Percentiles rank a stretch among this genome's conserved stretches.
Conservation (phyloP, 2,329 filamentous ascomycete species). For the Xylariales sp. region DNA sequence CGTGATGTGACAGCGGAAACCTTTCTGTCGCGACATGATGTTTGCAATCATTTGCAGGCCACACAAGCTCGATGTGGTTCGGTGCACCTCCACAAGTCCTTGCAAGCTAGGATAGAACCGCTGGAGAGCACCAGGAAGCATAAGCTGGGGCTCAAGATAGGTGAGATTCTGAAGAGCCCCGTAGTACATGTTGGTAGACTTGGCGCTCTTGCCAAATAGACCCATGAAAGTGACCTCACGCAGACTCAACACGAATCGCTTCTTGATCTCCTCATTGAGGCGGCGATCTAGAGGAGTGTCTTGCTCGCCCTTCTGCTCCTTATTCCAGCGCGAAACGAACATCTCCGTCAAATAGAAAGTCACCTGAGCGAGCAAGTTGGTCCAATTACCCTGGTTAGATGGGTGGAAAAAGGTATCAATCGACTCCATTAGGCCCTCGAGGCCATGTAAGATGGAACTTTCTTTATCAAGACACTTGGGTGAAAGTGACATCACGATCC, state of each 20-base stretch:
- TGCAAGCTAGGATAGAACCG: constrained; percentile 96
- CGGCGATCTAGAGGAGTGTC: constrained; percentile 75
- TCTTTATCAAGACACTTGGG: constrained; percentile 73
- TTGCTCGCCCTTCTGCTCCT: constrained; percentile 88
- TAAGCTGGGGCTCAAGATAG: constrained; percentile 85
- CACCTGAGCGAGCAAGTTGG: constrained; percentile 81
- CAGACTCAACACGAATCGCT: constrained; percentile 82
- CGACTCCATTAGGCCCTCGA: constrained; percentile 89
- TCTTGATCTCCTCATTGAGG: constrained; percentile 77
- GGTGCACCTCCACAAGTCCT: constrained; percentile 92
- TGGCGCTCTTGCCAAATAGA: constrained; percentile 91
- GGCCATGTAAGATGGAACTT: constrained; percentile 74
- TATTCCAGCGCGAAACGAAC: constrained; percentile 96
- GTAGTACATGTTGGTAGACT: constrained; percentile 87
- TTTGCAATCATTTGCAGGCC: constrained; percentile 89
- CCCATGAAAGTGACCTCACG: constrained; percentile 97
- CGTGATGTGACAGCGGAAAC: constrained; percentile 95
- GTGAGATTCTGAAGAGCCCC: constrained; percentile 85
- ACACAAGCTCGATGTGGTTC: constrained; percentile 89
- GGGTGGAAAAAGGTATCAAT: constrained; percentile 99
- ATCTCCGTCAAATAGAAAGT: constrained; percentile 92
- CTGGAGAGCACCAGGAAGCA: constrained; percentile 88
- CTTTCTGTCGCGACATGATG: constrained; percentile 87
- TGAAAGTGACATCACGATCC: constrained; percentile 90
- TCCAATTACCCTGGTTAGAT: constrained; percentile 92